phyloP scores from a whole-genome alignment of 805 yeast species.

The Dipodascus geniculatus region DNA sequence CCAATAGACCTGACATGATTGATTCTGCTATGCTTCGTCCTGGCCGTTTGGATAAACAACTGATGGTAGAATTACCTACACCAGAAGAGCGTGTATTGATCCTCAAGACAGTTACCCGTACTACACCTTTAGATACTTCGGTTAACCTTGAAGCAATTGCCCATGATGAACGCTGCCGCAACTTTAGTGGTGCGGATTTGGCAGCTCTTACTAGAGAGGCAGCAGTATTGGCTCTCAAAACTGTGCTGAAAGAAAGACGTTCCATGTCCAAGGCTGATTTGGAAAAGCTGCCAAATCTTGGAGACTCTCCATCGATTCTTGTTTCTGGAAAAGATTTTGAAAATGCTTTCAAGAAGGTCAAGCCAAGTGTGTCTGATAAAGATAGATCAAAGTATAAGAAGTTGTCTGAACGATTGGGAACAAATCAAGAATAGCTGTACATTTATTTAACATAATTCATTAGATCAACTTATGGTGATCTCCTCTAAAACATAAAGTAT shows the following conservation, averaged over 20 bases:
- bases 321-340: slow-evolving; percentile 62
- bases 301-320: slow-evolving; percentile 27
- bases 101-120: slow-evolving; percentile 58
- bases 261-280: slow-evolving; percentile 29
- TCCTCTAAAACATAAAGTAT: not conserved
- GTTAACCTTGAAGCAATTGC: slow-evolving; percentile 58
- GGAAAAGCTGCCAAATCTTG: slow-evolving; percentile 17
- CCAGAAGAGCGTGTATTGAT: slow-evolving; percentile 72
- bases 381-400: slow-evolving; percentile 71
- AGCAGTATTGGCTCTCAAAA: slow-evolving; percentile 67
- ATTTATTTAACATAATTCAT: not conserved
- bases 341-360: slow-evolving; percentile 58
- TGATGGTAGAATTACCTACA: slow-evolving; percentile 82
- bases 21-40: slow-evolving; percentile 98
- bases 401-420: slow-evolving; percentile 59
- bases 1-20: slow-evolving; percentile 95
- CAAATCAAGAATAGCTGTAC: not conserved
- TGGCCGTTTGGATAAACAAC: slow-evolving; percentile 86
- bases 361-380: slow-evolving; percentile 82
- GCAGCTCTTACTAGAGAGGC: slow-evolving; percentile 89
- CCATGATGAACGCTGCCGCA: slow-evolving; percentile 67
- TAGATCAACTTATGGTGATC: too few relatives aligned
- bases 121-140: slow-evolving; percentile 56
- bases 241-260: slow-evolving; percentile 37
- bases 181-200: slow-evolving; percentile 93